phyloP scores from a whole-genome alignment of 129 eudicot genomes.

The Lactuca sativa region DNA sequence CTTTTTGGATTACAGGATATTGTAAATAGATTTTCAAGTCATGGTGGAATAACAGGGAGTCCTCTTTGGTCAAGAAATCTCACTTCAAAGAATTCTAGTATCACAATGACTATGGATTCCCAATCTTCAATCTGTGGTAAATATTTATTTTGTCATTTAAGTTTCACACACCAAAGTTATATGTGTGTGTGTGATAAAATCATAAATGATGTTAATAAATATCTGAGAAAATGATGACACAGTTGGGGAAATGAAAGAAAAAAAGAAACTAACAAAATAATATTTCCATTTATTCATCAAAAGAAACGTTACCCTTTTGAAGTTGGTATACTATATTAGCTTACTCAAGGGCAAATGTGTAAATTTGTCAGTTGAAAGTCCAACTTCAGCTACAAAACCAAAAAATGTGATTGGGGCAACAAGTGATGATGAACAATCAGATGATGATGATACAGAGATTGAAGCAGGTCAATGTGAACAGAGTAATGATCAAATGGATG shows the following conservation, averaged over 20 bases:
- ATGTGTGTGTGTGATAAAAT: neutral
- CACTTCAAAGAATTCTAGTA: conserved; percentile 43
- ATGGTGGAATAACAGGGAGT: conserved; percentile 35
- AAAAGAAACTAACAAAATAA: too few species aligned
- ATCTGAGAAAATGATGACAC: neutral
- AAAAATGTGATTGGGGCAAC: conserved; percentile 47
- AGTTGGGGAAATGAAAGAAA: neutral
- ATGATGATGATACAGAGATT: conserved; percentile 64
- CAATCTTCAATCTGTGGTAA: conserved; percentile 89
- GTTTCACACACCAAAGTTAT: neutral
- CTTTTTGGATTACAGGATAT: conserved; percentile 26
- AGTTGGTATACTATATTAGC: too few species aligned
- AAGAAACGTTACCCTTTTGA: too few species aligned
- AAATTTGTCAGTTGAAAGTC: conserved; percentile 64
- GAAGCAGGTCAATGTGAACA: conserved; percentile 84
- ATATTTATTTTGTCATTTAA: conserved; percentile 5
- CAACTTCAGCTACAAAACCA: conserved; percentile 61
- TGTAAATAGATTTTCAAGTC: conserved; percentile 41
- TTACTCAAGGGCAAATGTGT: too few species aligned
- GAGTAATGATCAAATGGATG: conserved; percentile 59
- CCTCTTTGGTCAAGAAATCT: conserved; percentile 51
- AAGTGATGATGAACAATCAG: conserved; percentile 66
- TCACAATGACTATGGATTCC: conserved; percentile 61
- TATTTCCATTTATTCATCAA: too few species aligned
- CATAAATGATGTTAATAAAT: neutral